Evolutionary conservation across 2,329 filamentous ascomycete genomes (phyloP).

Genomic region (Thelonectria rubi): DNA sequence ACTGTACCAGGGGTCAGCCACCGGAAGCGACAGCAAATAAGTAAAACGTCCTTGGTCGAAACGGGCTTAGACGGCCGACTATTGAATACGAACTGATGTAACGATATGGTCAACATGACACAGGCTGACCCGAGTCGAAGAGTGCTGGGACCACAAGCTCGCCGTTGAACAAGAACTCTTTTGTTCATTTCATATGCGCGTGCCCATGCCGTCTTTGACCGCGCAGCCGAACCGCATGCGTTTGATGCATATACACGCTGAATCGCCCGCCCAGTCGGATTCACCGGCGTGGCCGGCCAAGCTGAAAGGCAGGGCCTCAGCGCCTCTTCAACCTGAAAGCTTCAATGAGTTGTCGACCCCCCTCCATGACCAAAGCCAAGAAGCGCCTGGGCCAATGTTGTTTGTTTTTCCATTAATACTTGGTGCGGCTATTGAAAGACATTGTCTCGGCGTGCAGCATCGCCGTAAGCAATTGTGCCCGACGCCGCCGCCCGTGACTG

Average conservation of each 20-base stretch:
- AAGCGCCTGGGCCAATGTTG: not conserved
- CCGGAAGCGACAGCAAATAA: not conserved
- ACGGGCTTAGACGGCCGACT: not conserved
- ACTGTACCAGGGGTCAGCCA: not conserved
- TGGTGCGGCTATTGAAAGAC: not conserved
- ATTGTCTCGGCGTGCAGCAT: not conserved
- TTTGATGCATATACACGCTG: not conserved
- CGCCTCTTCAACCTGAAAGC: not conserved
- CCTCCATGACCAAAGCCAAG: not conserved
- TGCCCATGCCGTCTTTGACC: not conserved
- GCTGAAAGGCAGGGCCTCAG: not conserved
- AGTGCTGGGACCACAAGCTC: not conserved
- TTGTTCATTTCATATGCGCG: not conserved
- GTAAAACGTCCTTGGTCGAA: not conserved
- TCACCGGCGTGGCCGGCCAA: not conserved
- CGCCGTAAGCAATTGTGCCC: not conserved
- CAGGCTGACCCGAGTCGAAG: not conserved
- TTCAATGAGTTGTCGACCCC: not conserved
- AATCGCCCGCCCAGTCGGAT: not conserved
- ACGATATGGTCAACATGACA: not conserved
- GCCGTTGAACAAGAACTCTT: not conserved
- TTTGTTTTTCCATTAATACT: not conserved
- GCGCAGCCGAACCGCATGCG: not conserved
- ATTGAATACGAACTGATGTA: slow-evolving; percentile 1
- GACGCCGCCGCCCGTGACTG: not conserved